Evolutionary conservation across 1,139 yeast genomes (phyloP).

Genomic region (Candida sojae): DNA sequence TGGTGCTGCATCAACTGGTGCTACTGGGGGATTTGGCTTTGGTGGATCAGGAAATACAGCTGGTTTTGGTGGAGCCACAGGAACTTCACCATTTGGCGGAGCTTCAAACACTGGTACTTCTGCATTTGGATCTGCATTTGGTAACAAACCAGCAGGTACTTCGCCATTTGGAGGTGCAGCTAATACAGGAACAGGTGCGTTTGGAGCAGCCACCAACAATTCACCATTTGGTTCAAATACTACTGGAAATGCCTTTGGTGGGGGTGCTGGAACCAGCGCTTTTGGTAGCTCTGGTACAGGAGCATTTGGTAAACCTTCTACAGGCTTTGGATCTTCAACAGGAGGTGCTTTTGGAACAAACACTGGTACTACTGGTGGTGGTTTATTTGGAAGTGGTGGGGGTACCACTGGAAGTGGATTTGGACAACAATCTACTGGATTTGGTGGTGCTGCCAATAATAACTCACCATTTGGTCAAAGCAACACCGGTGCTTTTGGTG

Average conservation of each 20-base stretch:
- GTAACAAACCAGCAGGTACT: conserved; percentile 18
- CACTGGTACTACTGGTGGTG: conserved; percentile 5
- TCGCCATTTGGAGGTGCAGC: conserved; percentile 13
- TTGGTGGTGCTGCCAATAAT: conserved; percentile 18
- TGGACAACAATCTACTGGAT: conserved; percentile 24
- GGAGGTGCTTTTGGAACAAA: conserved; percentile 8
- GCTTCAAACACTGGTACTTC: conserved; percentile 20
- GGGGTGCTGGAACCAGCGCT: conserved; percentile 14
- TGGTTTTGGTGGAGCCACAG: conserved; percentile 15
- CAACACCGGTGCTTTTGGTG: conserved; percentile 8
- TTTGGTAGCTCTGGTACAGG: conserved; percentile 19
- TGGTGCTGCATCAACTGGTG: conserved; percentile 21
- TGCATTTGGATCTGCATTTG: conserved; percentile 17
- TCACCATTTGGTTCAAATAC: conserved; percentile 13
- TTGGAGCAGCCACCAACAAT: conserved; percentile 13
- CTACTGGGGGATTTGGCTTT: conserved; percentile 31
- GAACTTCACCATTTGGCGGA: conserved; percentile 21
- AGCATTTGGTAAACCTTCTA: conserved; percentile 21
- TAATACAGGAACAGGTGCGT: conserved; percentile 14
- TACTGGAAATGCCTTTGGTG: conserved; percentile 15
- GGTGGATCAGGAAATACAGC: conserved; percentile 23
- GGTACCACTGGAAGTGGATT: conserved; percentile 11
- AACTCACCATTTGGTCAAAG: conserved; percentile 14
- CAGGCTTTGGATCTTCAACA: conserved; percentile 14
- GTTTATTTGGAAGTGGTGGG: neutral